These are phyloP conservation scores for Tylopilus cervinicoccineus DNA, from an alignment of 768 basidiomycete species.

Conservation along the genomic window DNA sequence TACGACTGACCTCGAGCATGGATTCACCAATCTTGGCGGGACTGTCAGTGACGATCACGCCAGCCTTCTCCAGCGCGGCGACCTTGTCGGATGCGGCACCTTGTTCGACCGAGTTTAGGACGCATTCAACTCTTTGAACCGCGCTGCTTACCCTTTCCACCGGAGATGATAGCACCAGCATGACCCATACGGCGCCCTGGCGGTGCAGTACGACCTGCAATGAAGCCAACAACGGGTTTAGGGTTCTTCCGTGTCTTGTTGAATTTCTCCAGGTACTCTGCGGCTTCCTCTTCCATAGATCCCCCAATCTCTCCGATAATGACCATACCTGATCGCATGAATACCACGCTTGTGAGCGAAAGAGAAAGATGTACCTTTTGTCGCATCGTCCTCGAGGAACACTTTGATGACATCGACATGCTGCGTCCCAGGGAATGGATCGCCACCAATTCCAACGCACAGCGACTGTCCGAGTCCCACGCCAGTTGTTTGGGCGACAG, in stretches of 20 bases:
- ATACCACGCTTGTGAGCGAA: neutral
- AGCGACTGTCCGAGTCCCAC: slow-evolving; percentile 96
- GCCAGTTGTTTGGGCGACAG: slow-evolving; percentile 94
- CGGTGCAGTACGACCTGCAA: slow-evolving; percentile 96
- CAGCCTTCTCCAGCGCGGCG: slow-evolving; percentile 82
- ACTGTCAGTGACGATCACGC: slow-evolving; percentile 90
- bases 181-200: slow-evolving; percentile 98
- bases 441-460: slow-evolving; percentile 96
- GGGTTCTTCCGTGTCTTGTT: slow-evolving; percentile 84
- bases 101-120: slow-evolving; percentile 23
- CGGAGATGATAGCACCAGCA: slow-evolving; percentile 96
- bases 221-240: slow-evolving; percentile 97
- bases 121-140: neutral
- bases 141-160: slow-evolving; percentile 76
- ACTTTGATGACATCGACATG: slow-evolving; percentile 95
- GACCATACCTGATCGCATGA: slow-evolving; percentile 68
- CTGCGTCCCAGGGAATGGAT: slow-evolving; percentile 94
- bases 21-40: slow-evolving; percentile 91
- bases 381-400: slow-evolving; percentile 91
- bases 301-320: slow-evolving; percentile 99
- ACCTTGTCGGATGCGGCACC: slow-evolving; percentile 95
- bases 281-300: slow-evolving; percentile 99
- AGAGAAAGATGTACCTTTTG: slow-evolving; percentile 59
- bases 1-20: slow-evolving; percentile 75
- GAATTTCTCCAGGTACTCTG: slow-evolving; percentile 89